phyloP scores from a whole-genome alignment of 768 basidiomycete species.

The Suillus occidentalis region DNA sequence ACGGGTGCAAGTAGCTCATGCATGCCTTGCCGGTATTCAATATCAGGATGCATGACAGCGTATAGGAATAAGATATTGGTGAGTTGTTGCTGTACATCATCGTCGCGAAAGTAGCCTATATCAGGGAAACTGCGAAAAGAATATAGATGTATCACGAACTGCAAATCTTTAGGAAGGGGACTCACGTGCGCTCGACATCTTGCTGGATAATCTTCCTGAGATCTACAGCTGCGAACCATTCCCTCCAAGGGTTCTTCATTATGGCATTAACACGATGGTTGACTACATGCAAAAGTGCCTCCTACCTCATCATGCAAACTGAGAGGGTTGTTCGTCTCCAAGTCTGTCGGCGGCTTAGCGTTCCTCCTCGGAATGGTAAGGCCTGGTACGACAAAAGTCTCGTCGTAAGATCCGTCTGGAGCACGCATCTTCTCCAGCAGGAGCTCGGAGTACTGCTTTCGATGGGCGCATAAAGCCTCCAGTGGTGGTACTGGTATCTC shows the following conservation, averaged over 20 bases:
- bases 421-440: conserved; percentile 73
- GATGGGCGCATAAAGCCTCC: conserved; percentile 45
- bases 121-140: conserved; percentile 85
- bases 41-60: conserved; percentile 71
- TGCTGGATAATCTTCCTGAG: conserved; percentile 86
- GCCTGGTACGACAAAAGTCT: conserved; percentile 60
- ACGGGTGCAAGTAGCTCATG: conserved; percentile 92
- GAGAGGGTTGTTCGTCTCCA: conserved; percentile 78
- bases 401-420: conserved; percentile 83
- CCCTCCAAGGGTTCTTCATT: conserved; percentile 87
- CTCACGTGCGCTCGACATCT: conserved; percentile 95
- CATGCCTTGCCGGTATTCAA: conserved; percentile 99
- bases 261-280: not conserved
- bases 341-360: conserved; percentile 37
- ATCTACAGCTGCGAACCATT: conserved; percentile 90
- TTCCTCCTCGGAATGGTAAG: conserved; percentile 35
- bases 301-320: conserved; percentile 75
- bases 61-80: conserved; percentile 89
- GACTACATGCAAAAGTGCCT: not conserved
- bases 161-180: conserved; percentile 14
- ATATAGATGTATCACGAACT: not conserved
- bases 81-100: conserved; percentile 72
- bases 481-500: conserved; percentile 36
- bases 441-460: conserved; percentile 56
- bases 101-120: conserved; percentile 81